Evolutionary conservation across 495 filamentous ascomycete genomes (phyloP), one percentile per base, ranked within the genome.

Genomic region (Pseudomonodictys pantanalensis): DNA sequence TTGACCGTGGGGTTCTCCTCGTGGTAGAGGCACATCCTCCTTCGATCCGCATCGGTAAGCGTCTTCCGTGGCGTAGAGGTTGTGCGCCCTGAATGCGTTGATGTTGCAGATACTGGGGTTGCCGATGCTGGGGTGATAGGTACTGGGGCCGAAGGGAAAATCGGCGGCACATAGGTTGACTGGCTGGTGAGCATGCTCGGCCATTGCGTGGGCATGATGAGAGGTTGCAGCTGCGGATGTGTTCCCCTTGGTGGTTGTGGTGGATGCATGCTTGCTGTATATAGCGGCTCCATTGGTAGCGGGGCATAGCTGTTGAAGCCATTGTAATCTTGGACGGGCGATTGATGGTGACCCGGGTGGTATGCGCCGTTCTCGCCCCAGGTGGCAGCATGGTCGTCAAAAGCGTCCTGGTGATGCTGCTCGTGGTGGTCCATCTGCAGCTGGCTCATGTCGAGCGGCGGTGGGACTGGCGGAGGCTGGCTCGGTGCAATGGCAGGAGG

Each of bases 1-100:
- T 97, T 96, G n/a, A 89, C 88, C 51, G 82, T 87, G 43, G 92
- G 93, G 69, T 97, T 85, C 66, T 96, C 91, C 70, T 95, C 90
- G 68, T 92, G 89, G 73, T 95, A 99, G 66, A 90, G 80, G 71
- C 93, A 97, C 92, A 99, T 99, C 49, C 83, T 83, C 54, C 91
- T 83, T 49, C 93, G 84, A 69, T 97, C 92, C 28, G 88, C 85
- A 73, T 97, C 92, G 22, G 93, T 97, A 64, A 99, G 79, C 0
- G 95, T 97, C 72, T 88, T 90, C 65, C 93, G 81, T 6, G 90
- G 87, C 28, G 89, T 87, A 47, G 88, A 74, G 18, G 72, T 68
- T 1, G 71, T 69, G n/a, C 66, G 68, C 29, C 38, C 38, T 5
- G 77, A 68, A 75, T 58, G 46, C 50, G 71, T 72, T 71, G 74